These are phyloP conservation scores for Colletotrichum trifolii DNA, from an alignment of 2,329 filamentous ascomycete species.

Conservation along the genomic window DNA sequence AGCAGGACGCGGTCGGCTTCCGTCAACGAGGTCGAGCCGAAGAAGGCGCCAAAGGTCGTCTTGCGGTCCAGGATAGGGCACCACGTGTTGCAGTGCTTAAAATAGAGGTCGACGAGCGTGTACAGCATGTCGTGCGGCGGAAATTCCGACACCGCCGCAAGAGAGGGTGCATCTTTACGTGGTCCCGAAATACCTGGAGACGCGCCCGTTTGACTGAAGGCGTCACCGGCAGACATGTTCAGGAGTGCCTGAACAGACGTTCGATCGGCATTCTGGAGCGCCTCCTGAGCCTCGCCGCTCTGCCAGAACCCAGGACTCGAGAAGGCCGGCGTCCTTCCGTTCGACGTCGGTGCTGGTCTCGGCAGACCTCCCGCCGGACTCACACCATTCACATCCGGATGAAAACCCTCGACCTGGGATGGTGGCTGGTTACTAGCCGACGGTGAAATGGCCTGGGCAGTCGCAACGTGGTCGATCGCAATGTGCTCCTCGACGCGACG, in stretches of 20 bases:
- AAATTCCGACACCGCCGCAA: conserved; percentile 59
- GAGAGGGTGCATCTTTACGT: conserved; percentile 43
- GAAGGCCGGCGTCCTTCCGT: conserved; percentile 53
- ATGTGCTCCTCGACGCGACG: conserved; percentile 57
- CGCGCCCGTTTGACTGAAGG: conserved; percentile 26
- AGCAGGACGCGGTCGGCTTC: conserved; percentile 54
- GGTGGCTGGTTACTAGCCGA: conserved; percentile 51
- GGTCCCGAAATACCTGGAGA: conserved; percentile 11
- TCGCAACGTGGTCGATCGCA: conserved; percentile 45
- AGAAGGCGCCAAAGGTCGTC: conserved; percentile 53
- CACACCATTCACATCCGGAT: conserved; percentile 38
- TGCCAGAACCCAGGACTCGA: conserved; percentile 46
- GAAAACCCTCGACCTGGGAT: conserved; percentile 43
- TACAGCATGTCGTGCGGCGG: conserved; percentile 71
- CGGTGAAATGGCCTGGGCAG: conserved; percentile 43
- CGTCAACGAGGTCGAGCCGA: conserved; percentile 51
- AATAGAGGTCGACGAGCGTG: conserved; percentile 69
- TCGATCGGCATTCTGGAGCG: conserved; percentile 35
- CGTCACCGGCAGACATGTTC: conserved; percentile 34
- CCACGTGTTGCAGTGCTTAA: conserved; percentile 74
- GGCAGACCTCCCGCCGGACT: conserved; percentile 38
- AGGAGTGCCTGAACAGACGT: conserved; percentile 39
- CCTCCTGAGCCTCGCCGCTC: conserved; percentile 45
- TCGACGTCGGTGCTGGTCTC: conserved; percentile 38
- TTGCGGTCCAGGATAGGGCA: conserved; percentile 58